These are phyloP conservation scores for Aureobasidium subglaciale DNA, from an alignment of 2,329 filamentous ascomycete genomes.

Conservation along the genomic window DNA sequence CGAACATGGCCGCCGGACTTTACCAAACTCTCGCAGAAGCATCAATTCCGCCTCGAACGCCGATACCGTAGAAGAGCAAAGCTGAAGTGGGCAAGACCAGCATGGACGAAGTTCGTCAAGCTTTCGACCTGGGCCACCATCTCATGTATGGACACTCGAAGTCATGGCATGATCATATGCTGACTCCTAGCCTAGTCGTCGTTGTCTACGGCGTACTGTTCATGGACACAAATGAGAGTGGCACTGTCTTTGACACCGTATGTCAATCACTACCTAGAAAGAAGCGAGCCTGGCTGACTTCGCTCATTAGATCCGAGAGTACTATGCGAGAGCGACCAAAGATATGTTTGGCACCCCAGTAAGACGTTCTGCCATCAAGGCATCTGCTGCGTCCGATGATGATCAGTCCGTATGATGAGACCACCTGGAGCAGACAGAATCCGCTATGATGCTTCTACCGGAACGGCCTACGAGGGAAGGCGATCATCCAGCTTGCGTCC, in stretches of 20 bases:
- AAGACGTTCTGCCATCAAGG: neutral
- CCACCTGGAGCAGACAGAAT: too few relatives aligned
- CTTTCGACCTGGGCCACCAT: slow-evolving; percentile 57
- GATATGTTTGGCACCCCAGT: neutral
- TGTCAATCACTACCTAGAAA: neutral
- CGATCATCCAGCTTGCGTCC: too few relatives aligned
- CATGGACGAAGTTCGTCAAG: slow-evolving; percentile 59
- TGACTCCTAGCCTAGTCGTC: slow-evolving; percentile 9
- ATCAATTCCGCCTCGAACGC: slow-evolving; percentile 72
- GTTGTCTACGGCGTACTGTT: slow-evolving; percentile 14
- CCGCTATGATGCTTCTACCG: too few relatives aligned
- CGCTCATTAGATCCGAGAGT: slow-evolving; percentile 3
- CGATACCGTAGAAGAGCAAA: slow-evolving; percentile 65
- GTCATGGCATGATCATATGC: neutral
- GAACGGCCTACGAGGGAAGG: too few relatives aligned
- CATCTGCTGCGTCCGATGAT: neutral
- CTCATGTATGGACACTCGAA: slow-evolving; percentile 42
- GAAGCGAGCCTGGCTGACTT: neutral
- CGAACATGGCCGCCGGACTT: slow-evolving; percentile 76
- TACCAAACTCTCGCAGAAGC: slow-evolving; percentile 58
- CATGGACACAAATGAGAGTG: slow-evolving; percentile 10
- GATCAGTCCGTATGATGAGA: neutral
- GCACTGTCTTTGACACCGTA: slow-evolving; percentile 13
- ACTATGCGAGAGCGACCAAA: slow-evolving; percentile 2
- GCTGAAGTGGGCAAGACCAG: slow-evolving; percentile 54